Evolutionary conservation across 139 green algal genomes (phyloP).

Genomic region (Picochlorum sp.): DNA sequence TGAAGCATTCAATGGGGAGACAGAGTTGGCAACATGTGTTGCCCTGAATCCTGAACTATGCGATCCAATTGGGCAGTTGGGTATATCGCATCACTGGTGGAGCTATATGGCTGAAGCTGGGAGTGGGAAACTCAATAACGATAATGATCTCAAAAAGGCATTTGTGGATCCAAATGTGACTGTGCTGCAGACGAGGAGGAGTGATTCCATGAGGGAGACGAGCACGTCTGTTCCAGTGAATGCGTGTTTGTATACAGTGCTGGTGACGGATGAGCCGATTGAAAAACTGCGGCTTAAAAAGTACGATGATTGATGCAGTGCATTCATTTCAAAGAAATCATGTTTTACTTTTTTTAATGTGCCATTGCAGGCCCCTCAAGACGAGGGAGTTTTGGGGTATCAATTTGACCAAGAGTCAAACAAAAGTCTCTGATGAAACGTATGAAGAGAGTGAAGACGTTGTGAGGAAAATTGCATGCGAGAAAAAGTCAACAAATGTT

Average conservation of each 20-base stretch:
- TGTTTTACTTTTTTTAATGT: too few relatives aligned
- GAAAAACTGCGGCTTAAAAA: slow-evolving; percentile 19
- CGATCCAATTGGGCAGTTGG: background rate
- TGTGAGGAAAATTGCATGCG: too few relatives aligned
- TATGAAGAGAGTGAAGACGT: too few relatives aligned
- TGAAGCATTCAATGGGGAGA: background rate
- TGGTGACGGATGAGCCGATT: slow-evolving; percentile 27
- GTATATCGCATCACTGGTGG: slow-evolving; percentile 13
- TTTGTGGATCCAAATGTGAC: background rate
- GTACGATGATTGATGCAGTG: background rate
- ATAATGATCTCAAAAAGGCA: background rate
- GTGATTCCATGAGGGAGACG: background rate
- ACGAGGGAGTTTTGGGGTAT: background rate
- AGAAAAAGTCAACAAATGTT: too few relatives aligned
- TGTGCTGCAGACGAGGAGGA: background rate
- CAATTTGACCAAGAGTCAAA: background rate
- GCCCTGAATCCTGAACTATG: background rate
- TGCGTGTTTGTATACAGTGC: slow-evolving; percentile 26
- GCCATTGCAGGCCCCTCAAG: background rate
- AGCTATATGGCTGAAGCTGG: slow-evolving; percentile 4
- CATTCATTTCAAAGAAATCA: background rate
- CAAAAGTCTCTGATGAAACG: background rate
- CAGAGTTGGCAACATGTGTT: background rate
- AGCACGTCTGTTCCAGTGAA: slow-evolving; percentile 4
- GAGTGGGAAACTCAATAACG: background rate